Percentiles rank a stretch among this genome's conserved stretches.
Evolutionary conservation across 1,139 yeast species (phyloP).

Genomic region (Candida anutae): DNA sequence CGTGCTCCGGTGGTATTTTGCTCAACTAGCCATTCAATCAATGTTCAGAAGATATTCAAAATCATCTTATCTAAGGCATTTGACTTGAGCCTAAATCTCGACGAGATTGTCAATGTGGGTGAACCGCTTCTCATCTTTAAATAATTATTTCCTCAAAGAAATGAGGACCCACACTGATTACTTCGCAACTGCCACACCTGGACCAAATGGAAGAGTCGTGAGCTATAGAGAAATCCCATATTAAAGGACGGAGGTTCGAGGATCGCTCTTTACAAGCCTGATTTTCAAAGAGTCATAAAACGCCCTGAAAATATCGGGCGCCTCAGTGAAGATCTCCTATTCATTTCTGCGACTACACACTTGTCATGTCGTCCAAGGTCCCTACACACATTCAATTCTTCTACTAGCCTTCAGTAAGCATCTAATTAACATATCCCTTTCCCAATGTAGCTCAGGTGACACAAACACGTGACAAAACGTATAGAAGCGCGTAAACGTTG

Average conservation of each 20-base stretch:
- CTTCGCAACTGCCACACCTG: background rate
- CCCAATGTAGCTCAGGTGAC: too few relatives aligned
- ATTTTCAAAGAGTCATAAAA: too few relatives aligned
- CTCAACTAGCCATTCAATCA: constrained; percentile 88
- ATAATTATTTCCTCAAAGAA: constrained; percentile 6
- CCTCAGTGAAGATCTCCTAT: too few relatives aligned
- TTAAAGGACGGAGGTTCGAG: too few relatives aligned
- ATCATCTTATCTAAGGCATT: constrained; percentile 88
- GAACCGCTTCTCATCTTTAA: constrained; percentile 82
- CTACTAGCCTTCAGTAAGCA: too few relatives aligned
- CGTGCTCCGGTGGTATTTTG: constrained; percentile 84
- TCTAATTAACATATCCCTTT: too few relatives aligned
- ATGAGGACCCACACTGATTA: background rate
- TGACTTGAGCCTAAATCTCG: constrained; percentile 75
- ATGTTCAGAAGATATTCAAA: constrained; percentile 90
- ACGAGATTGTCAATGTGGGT: constrained; percentile 76
- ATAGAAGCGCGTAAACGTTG: too few relatives aligned
- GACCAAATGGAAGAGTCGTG: background rate
- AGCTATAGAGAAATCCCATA: background rate
- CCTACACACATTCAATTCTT: constrained; percentile 2
- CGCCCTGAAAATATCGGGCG: too few relatives aligned
- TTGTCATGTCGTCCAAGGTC: too few relatives aligned
- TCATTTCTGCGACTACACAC: too few relatives aligned
- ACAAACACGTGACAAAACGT: too few relatives aligned
- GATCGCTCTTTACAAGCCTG: too few relatives aligned